phyloP scores from a whole-genome alignment of 192 early-diverging fungal species.

The Chytriomyces hyalinus region DNA sequence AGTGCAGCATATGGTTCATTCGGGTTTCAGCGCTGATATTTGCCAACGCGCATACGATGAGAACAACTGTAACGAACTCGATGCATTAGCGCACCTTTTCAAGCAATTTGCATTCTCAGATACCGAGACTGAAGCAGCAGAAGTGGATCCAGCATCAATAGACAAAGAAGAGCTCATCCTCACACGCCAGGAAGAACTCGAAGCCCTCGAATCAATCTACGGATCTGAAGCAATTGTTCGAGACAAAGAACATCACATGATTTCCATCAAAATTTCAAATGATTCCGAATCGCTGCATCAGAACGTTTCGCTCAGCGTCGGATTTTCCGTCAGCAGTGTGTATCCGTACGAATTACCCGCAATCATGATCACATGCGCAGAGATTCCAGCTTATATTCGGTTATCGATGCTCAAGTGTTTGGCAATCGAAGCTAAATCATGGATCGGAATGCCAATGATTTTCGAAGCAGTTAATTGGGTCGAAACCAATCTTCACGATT shows the following conservation, averaged over 20 bases:
- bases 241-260: constrained; percentile 24
- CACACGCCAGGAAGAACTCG: constrained; percentile 64
- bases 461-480: constrained; percentile 48
- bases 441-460: constrained; percentile 54
- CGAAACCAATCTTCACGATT: constrained; percentile 38
- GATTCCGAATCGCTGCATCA: neutral
- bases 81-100: constrained; percentile 60
- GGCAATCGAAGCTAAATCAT: constrained; percentile 13
- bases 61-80: constrained; percentile 51
- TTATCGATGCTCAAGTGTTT: constrained; percentile 41
- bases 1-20: constrained; percentile 60
- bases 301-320: constrained; percentile 60
- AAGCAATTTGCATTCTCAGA: constrained; percentile 46
- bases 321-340: constrained; percentile 57
- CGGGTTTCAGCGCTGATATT: constrained; percentile 62
- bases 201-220: constrained; percentile 73
- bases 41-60: constrained; percentile 56
- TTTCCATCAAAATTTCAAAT: constrained; percentile 14
- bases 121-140: constrained; percentile 38
- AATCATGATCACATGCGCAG: constrained; percentile 67
- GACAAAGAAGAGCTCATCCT: constrained; percentile 60
- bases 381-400: constrained; percentile 72
- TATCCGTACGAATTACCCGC: constrained; percentile 75
- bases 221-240: constrained; percentile 32
- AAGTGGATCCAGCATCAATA: constrained; percentile 37